Conservation (phyloP, 257 asterid genomes). For the Jacaranda mimosifolia region DNA sequence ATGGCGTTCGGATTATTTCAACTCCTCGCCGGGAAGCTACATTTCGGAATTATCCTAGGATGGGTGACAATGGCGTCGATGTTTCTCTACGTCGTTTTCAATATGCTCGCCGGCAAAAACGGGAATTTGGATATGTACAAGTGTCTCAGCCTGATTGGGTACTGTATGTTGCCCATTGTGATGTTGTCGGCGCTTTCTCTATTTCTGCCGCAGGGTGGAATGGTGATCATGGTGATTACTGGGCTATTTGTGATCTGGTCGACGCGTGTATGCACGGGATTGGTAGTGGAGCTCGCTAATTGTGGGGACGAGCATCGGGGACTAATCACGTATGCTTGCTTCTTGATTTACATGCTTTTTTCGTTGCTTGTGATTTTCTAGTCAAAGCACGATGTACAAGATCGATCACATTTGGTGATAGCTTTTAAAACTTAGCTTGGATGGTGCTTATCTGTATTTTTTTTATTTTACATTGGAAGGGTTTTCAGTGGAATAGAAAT, state of each 20-base stretch:
- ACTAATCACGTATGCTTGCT: constrained; percentile 82
- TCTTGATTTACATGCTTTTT: constrained; percentile 84
- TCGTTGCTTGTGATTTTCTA: constrained; percentile 85
- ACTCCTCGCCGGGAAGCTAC: constrained; percentile 88
- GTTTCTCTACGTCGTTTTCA: constrained; percentile 81
- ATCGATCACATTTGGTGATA: constrained; percentile 30
- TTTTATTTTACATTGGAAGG: constrained; percentile 3
- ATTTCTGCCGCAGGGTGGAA: constrained; percentile 87
- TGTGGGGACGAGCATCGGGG: constrained; percentile 92
- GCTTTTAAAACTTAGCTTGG: constrained; percentile 35
- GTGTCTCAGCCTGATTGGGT: constrained; percentile 88
- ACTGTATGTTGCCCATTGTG: constrained; percentile 89
- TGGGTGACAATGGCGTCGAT: constrained; percentile 92
- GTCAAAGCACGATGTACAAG: constrained; percentile 28
- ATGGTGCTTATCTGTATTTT: constrained; percentile 26
- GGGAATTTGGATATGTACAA: constrained; percentile 89
- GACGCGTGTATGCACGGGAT: constrained; percentile 86
- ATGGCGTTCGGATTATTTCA: constrained; percentile 92
- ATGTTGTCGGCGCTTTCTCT: constrained; percentile 77
- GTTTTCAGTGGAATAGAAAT: constrained; percentile 27
- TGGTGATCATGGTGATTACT: constrained; percentile 68
- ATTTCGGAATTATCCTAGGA: constrained; percentile 85
- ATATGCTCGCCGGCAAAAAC: constrained; percentile 85
- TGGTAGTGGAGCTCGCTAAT: constrained; percentile 88
- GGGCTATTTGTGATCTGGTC: constrained; percentile 86